Evolutionary conservation across 164 flowering plant species (phyloP).

Genomic region (Vitis cinerea): DNA sequence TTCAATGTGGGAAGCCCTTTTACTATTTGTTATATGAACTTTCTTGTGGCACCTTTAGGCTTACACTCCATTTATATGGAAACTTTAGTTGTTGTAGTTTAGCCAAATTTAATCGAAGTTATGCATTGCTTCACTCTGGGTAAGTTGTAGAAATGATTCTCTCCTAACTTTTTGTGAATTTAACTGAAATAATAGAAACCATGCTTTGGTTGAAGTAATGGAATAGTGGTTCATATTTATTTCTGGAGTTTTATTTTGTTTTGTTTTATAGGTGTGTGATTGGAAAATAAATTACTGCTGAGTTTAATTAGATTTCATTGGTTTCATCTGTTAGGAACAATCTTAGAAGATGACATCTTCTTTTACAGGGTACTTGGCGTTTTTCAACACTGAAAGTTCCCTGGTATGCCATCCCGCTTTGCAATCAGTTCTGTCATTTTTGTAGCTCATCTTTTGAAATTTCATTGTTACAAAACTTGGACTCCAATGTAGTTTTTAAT

Average conservation of each 20-base stretch:
- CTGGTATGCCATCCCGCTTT: constrained; percentile 39
- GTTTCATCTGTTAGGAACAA: background rate
- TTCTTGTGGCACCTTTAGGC: background rate
- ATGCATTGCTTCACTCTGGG: no score
- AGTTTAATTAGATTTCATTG: background rate
- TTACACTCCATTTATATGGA: background rate
- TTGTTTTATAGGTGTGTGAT: background rate
- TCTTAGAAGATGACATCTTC: background rate
- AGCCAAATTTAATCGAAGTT: no score
- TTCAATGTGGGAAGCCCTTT: background rate
- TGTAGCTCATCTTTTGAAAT: background rate
- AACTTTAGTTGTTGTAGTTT: background rate
- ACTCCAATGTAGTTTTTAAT: background rate
- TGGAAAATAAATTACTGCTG: background rate
- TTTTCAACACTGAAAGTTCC: constrained; percentile 47
- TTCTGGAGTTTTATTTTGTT: background rate
- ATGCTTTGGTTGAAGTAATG: no score
- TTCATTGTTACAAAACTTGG: background rate
- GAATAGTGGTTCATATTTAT: no score
- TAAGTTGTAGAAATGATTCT: no score
- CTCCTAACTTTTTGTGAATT: no score
- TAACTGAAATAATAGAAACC: no score
- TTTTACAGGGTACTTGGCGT: constrained; percentile 46
- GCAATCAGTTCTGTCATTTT: constrained; percentile 8
- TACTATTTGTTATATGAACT: background rate